Evolutionary conservation across 2,329 filamentous ascomycete species (phyloP), one percentile per base, ranked within the genome.

Genomic region (Pseudogymnoascus sp.): DNA sequence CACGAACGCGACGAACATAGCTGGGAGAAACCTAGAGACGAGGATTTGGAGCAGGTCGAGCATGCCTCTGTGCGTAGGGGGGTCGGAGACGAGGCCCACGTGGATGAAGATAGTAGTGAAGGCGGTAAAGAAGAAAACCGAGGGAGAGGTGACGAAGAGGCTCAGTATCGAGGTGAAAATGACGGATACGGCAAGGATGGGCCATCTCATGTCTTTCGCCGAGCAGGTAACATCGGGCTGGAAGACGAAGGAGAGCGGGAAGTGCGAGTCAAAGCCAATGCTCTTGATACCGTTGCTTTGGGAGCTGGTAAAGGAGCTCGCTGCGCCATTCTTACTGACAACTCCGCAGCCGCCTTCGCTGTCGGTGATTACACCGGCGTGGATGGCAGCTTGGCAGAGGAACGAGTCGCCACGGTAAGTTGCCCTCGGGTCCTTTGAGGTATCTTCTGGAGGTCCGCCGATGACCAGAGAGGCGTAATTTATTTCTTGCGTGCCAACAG

Each of bases 371-470:
- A 93, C 81, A 18, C 91, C 92, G 0, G 91, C 86, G 71, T 96
- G 92, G 59, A 96, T 90, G 35, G 91, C 92, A 11, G 92, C 83
- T 63, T 86, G 88, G 71, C 92, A 96, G 62, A 96, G 88, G 75
- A 90, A 96, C 12, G 91, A 96, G 75, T 96, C 92, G 8, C 89
- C 91, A 16, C 95, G 88, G 73, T 97, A 97, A 21, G 89, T 79
- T 0, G 88, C 82, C 33, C 74, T 66, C 2, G 73, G 70, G 16
- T 75, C 71, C 31, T 71, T 73, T 5, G 70, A 58, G 49, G 68
- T 68, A 28, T 80, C 75, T 59, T 76, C 75, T 4, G 78, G 74
- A 0, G 84, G 84, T 0, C 88, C 88, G n/a, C 88, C 88, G 25
- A 91, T 79, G 1, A 91, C 82, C n/a, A 90, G 72, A 0, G 85